Evolutionary conservation across 148 eudicot genomes (phyloP), one percentile per base, ranked within the genome.

Genomic region (Pouteria glomerata): DNA sequence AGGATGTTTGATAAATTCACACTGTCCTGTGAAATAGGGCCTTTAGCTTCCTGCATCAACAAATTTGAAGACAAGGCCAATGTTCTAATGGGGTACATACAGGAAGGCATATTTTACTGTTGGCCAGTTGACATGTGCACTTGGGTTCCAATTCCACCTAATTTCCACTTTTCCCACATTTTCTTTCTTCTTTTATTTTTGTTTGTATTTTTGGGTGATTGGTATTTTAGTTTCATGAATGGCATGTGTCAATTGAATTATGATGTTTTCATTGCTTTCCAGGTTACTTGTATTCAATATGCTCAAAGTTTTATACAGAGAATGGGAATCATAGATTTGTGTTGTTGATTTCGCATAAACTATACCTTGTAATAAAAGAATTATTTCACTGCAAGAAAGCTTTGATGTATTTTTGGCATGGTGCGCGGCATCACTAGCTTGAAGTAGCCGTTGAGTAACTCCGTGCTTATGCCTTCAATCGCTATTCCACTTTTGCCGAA

Each of bases 1-100:
- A 71, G 71, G 30, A 70, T 55, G 59, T 71, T 71, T 24, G 44
- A 55, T 41, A 58, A 42, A 27, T 57, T 3, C 44, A 45, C 45
- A 48, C 60, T 8, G 34, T 58, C 41, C 52, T 63, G 47, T 45
- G 45, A 35, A 55, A 63, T 63, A 39, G 16, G 69, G 53, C 53
- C 21, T 12, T 50, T 50, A 16, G 18, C 21, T 19, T 19, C 23
- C 12, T 15, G 4, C 21, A 50, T 4, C 53, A 19, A 50, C 53
- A 16, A 50, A 50, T 50, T 50, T 50, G 53, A 16, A 50, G 53
- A 50, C 23, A 1, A 50, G 18, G 23, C 53, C n/a, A 50, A 50
- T 50, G 13, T 44, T 12, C 48, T 8, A 8, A 44, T 15, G 13
- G 21, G 6, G 53, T 50, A 50, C 53, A 50, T 39, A 39, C n/a